Evolutionary conservation across 2,329 filamentous ascomycete species (phyloP).

Genomic region (Acrodontium crateriforme): DNA sequence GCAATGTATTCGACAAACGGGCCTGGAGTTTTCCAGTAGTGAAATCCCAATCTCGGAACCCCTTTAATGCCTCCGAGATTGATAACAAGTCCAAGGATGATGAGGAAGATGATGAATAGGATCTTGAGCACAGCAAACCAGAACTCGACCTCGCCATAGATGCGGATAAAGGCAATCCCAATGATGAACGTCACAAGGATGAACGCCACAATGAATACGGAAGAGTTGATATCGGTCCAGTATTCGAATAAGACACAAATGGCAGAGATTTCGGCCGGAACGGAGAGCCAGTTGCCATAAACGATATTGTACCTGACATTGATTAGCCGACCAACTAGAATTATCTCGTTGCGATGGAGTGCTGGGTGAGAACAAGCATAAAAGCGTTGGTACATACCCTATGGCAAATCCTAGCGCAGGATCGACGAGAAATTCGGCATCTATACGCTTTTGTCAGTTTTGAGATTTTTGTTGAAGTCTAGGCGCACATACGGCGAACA

Average conservation of each 20-base stretch:
- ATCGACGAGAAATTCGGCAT: too few species aligned
- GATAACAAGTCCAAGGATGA: conserved; percentile 28
- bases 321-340: too few species aligned
- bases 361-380: conserved; percentile 5
- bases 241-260: conserved; percentile 15
- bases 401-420: conserved; percentile 47
- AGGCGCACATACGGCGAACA: conserved; percentile 83
- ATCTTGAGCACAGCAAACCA: conserved; percentile 33
- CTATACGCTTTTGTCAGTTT: too few species aligned
- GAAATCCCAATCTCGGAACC: conserved; percentile 27
- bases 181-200: conserved; percentile 22
- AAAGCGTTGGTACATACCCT: too few species aligned
- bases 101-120: conserved; percentile 29
- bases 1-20: conserved; percentile 28
- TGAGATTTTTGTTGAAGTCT: too few species aligned
- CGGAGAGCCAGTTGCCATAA: conserved; percentile 10
- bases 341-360: conserved; percentile 35
- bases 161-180: conserved; percentile 19
- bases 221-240: conserved; percentile 19
- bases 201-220: conserved; percentile 22
- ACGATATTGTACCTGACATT: too few species aligned
- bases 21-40: conserved; percentile 30
- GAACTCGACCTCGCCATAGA: conserved; percentile 36
- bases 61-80: conserved; percentile 30
- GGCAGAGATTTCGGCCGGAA: conserved; percentile 16